These are phyloP conservation scores for Penicillium daleae DNA, from an alignment of 495 filamentous ascomycete species.

Conservation along the genomic window DNA sequence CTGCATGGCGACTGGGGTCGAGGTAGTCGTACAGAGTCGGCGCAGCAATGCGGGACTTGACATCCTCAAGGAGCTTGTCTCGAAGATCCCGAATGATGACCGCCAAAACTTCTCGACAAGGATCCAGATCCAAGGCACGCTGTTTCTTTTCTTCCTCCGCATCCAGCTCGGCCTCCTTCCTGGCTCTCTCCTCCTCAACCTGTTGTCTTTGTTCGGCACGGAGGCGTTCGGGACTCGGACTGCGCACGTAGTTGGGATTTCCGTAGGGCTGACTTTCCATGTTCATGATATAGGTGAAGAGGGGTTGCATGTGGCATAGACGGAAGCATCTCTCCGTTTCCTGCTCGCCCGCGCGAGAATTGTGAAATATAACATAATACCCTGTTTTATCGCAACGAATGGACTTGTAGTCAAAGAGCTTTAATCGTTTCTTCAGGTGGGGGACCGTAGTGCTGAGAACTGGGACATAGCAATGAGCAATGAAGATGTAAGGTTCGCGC, in stretches of 20 bases:
- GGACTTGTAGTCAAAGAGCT: slow-evolving; percentile 72
- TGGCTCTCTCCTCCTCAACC: slow-evolving; percentile 57
- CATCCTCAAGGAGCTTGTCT: slow-evolving; percentile 81
- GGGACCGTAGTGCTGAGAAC: slow-evolving; percentile 80
- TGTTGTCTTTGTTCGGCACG: slow-evolving; percentile 58
- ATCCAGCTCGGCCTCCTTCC: slow-evolving; percentile 73
- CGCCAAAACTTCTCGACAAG: slow-evolving; percentile 78
- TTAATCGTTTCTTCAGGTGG: slow-evolving; percentile 85
- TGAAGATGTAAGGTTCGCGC: slow-evolving; percentile 89
- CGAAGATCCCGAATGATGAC: slow-evolving; percentile 78
- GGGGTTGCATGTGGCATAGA: slow-evolving; percentile 68
- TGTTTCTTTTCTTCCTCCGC: slow-evolving; percentile 85
- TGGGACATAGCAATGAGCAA: slow-evolving; percentile 82
- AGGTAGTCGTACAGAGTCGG: slow-evolving; percentile 83
- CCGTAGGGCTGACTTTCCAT: slow-evolving; percentile 81
- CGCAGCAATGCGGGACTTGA: slow-evolving; percentile 80
- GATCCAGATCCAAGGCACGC: slow-evolving; percentile 81
- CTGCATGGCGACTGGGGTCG: slow-evolving; percentile 75
- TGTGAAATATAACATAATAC: slow-evolving; percentile 89
- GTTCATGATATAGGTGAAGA: slow-evolving; percentile 92
- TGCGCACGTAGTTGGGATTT: slow-evolving; percentile 67
- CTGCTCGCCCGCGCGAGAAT: slow-evolving; percentile 71
- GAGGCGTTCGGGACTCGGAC: slow-evolving; percentile 59
- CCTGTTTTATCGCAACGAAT: slow-evolving; percentile 82
- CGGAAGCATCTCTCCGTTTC: slow-evolving; percentile 78